Conservation (phyloP, 192 early-diverging fungal genomes). For the Spizellomyces sp. region DNA sequence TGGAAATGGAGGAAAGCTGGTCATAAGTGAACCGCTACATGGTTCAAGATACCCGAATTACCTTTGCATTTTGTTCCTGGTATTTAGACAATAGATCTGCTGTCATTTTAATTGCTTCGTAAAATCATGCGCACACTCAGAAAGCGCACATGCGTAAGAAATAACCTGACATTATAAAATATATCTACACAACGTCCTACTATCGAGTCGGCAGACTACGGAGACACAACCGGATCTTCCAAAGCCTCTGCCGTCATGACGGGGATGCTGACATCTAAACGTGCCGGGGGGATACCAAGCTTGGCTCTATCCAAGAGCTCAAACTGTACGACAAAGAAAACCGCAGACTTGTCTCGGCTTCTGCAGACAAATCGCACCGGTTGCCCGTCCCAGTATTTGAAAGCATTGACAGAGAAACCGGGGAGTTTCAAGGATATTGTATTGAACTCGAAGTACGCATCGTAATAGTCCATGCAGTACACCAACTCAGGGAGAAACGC, state of each 20-base stretch:
- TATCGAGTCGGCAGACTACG: not conserved
- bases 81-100: no score
- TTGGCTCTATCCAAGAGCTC: slow-evolving; percentile 27
- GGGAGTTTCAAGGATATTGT: slow-evolving; percentile 38
- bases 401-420: slow-evolving; percentile 41
- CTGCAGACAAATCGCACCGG: slow-evolving; percentile 36
- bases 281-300: not conserved
- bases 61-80: no score
- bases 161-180: no score
- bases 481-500: slow-evolving; percentile 29
- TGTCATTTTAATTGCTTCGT: no score
- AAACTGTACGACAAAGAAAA: slow-evolving; percentile 39
- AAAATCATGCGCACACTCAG: no score
- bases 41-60: no score
- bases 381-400: slow-evolving; percentile 48
- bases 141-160: no score
- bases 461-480: slow-evolving; percentile 49
- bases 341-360: slow-evolving; percentile 25
- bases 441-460: slow-evolving; percentile 47
- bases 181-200: no score
- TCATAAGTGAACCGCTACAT: no score
- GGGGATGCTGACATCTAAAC: not conserved
- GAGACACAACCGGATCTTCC: not conserved
- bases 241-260: not conserved
- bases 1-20: no score